Percentiles rank a stretch among this genome's conserved stretches.
phyloP scores from a whole-genome alignment of 805 yeast genomes.

The Sugiyamaella qingdaonensis region DNA sequence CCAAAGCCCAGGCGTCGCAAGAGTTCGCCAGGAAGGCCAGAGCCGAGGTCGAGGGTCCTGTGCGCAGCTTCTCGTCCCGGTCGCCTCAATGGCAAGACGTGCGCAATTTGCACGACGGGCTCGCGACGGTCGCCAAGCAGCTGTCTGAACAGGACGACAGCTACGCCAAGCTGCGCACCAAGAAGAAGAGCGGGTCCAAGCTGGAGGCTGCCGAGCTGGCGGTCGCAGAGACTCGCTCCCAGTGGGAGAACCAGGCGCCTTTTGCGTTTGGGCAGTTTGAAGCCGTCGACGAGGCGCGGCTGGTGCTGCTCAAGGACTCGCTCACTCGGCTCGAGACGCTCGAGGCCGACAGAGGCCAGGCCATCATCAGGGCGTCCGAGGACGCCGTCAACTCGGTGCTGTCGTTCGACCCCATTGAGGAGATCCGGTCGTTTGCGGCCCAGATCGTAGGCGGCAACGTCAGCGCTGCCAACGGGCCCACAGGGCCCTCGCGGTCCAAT shows the following conservation, averaged over 20 bases:
- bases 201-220: slow-evolving; percentile 27
- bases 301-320: slow-evolving; percentile 58
- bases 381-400: slow-evolving; percentile 60
- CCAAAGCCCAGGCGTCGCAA: slow-evolving; percentile 28
- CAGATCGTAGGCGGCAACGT: slow-evolving; percentile 28
- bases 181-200: slow-evolving; percentile 12
- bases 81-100: slow-evolving; percentile 55
- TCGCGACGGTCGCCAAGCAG: slow-evolving; percentile 42
- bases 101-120: slow-evolving; percentile 41
- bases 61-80: slow-evolving; percentile 40
- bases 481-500: not conserved
- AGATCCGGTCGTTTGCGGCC: slow-evolving; percentile 53
- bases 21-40: slow-evolving; percentile 36
- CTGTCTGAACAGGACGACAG: slow-evolving; percentile 37
- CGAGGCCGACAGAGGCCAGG: slow-evolving; percentile 48
- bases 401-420: slow-evolving; percentile 57
- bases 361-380: slow-evolving; percentile 51
- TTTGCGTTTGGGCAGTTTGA: slow-evolving; percentile 71
- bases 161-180: slow-evolving; percentile 35
- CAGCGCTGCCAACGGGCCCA: slow-evolving; percentile 1
- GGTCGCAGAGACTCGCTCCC: slow-evolving; percentile 39
- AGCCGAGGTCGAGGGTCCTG: slow-evolving; percentile 35
- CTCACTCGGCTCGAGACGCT: slow-evolving; percentile 63
- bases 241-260: slow-evolving; percentile 78
- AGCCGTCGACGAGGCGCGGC: slow-evolving; percentile 60